Conservation (phyloP, 2,329 filamentous ascomycete species). For the Gnomoniopsis sp. region DNA sequence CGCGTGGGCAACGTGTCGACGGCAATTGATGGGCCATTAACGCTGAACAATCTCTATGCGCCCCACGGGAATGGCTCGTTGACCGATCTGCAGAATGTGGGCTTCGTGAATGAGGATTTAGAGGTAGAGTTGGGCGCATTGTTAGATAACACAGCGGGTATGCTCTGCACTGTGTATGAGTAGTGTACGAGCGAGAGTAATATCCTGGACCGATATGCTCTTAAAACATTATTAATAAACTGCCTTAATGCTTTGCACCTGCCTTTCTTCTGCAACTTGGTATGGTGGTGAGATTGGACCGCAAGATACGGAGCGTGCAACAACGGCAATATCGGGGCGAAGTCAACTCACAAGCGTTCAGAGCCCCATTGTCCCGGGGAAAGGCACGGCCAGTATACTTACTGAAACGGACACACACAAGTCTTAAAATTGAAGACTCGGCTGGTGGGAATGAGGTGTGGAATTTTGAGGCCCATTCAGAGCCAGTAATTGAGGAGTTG, state of each 20-base stretch:
- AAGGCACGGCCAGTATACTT: background rate
- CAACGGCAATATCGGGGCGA: too few relatives aligned
- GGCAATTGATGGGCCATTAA: background rate
- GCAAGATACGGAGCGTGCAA: too few relatives aligned
- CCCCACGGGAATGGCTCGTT: conserved; percentile 1
- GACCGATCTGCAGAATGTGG: background rate
- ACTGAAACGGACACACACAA: background rate
- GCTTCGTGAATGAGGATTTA: background rate
- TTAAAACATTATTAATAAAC: background rate
- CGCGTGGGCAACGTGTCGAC: conserved; percentile 25
- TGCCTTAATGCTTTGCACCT: background rate
- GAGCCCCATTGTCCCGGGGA: too few relatives aligned
- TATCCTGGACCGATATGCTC: background rate
- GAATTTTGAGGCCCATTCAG: background rate
- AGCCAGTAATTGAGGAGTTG: conserved; percentile 7
- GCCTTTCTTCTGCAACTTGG: too few relatives aligned
- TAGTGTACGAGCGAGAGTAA: background rate
- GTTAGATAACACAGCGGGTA: conserved; percentile 8
- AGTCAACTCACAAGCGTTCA: too few relatives aligned
- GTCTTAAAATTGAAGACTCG: background rate
- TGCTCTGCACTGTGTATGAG: conserved; percentile 17
- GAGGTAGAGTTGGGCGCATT: conserved; percentile 3
- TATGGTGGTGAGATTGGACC: too few relatives aligned
- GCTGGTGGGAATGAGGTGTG: background rate
- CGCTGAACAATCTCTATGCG: background rate